Conservation (phyloP, 495 filamentous ascomycete species). For the Penicillium chermesinum region DNA sequence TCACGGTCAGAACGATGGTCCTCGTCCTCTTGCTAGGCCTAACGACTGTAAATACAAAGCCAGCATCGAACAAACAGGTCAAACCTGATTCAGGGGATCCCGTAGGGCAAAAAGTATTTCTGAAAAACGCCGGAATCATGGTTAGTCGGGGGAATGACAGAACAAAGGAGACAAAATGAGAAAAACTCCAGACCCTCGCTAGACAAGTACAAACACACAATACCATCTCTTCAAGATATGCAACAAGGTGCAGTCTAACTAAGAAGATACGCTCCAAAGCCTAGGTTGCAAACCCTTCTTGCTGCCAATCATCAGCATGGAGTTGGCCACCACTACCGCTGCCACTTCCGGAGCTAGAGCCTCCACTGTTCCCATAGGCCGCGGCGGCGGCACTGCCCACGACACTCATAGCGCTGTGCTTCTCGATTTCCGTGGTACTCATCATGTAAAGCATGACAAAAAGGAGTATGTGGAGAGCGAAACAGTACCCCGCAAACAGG, state of each 20-base stretch:
- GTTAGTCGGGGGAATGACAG: constrained; percentile 8
- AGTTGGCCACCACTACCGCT: constrained; percentile 31
- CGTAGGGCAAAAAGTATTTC: neutral
- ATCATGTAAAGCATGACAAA: constrained; percentile 83
- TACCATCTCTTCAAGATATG: constrained; percentile 1
- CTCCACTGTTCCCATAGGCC: constrained; percentile 29
- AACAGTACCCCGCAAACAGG: constrained; percentile 90
- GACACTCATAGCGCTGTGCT: constrained; percentile 47
- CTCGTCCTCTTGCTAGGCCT: neutral
- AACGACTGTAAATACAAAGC: constrained; percentile 12
- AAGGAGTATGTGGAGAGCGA: constrained; percentile 80
- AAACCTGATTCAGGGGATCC: neutral
- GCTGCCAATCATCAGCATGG: constrained; percentile 56
- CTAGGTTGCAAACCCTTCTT: constrained; percentile 48
- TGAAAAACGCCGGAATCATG: constrained; percentile 18
- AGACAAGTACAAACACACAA: constrained; percentile 8
- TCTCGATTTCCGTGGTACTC: constrained; percentile 58
- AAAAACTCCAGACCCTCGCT: constrained; percentile 22
- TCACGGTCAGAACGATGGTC: neutral
- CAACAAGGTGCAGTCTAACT: neutral
- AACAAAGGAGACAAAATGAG: constrained; percentile 5
- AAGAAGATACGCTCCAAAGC: neutral
- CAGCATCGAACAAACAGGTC: constrained; percentile 9
- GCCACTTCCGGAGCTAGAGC: constrained; percentile 29
- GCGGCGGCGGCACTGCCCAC: constrained; percentile 38